phyloP scores from a whole-genome alignment of 2,329 filamentous ascomycete genomes.

The Fusarium proliferatum region DNA sequence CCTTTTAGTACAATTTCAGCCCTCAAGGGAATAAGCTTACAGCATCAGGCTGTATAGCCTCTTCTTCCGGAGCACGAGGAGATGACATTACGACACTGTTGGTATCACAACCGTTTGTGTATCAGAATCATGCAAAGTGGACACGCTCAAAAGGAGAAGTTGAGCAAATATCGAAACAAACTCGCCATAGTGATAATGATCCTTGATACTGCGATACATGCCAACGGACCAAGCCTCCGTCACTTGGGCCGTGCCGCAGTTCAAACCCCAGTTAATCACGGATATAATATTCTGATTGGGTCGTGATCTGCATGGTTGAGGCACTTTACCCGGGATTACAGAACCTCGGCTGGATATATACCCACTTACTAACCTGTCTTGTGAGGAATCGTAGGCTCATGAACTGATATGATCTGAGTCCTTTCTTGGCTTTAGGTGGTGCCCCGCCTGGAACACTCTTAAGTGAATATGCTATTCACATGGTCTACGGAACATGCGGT shows the following conservation, averaged over 20 bases:
- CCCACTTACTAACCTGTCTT: slow-evolving; percentile 6
- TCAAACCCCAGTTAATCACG: neutral
- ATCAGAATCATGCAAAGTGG: neutral
- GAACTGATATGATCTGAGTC: neutral
- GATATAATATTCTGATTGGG: slow-evolving; percentile 1
- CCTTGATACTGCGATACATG: neutral
- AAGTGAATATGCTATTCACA: slow-evolving; percentile 15
- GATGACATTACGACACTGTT: neutral
- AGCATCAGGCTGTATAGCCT: slow-evolving; percentile 1
- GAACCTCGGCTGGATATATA: neutral
- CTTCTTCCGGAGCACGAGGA: neutral
- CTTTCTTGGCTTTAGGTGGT: neutral
- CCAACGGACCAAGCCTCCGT: neutral
- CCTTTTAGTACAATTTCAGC: neutral
- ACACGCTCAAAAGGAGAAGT: neutral
- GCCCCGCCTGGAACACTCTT: slow-evolving; percentile 22
- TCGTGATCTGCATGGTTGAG: neutral
- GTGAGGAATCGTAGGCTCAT: neutral
- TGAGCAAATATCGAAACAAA: neutral
- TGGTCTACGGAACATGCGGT: neutral
- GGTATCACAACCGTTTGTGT: neutral
- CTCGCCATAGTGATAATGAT: neutral
- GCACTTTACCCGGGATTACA: neutral
- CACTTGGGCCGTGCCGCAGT: neutral
- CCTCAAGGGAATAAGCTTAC: neutral